These are phyloP conservation scores for Rhododendron ovatum DNA, from an alignment of 148 eudicot species.

Conservation along the genomic window DNA sequence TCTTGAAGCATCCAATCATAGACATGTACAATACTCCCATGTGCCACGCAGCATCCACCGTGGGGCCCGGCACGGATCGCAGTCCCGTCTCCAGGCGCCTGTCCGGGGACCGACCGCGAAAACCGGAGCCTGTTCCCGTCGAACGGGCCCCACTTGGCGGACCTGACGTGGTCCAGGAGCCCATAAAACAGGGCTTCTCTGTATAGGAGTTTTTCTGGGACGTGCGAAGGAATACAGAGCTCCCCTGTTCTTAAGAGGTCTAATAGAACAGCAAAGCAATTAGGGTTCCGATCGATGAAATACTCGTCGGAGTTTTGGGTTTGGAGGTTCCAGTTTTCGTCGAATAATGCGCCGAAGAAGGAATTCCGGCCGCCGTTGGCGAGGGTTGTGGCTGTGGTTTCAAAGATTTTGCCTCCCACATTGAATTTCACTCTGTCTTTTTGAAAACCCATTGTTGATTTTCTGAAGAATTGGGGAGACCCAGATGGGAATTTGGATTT, in stretches of 20 bases:
- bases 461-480: not conserved
- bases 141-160: conserved; percentile 72
- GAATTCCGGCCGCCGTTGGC: conserved; percentile 80
- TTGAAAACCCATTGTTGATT: conserved; percentile 38
- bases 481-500: conserved; percentile 9
- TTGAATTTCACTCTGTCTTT: conserved; percentile 62
- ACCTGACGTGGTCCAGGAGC: conserved; percentile 56
- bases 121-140: conserved; percentile 62
- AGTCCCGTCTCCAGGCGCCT: conserved; percentile 77
- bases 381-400: conserved; percentile 75
- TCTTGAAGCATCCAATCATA: conserved; percentile 82
- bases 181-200: conserved; percentile 84
- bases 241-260: conserved; percentile 81
- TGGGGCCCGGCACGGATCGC: conserved; percentile 80
- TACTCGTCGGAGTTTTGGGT: conserved; percentile 18
- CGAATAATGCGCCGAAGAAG: conserved; percentile 73
- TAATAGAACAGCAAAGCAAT: conserved; percentile 64
- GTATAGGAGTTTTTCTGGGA: conserved; percentile 59
- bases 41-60: conserved; percentile 88
- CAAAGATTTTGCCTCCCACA: conserved; percentile 77
- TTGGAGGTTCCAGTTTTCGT: conserved; percentile 61
- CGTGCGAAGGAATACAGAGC: conserved; percentile 45
- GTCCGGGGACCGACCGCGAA: conserved; percentile 44
- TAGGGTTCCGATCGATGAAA: conserved; percentile 81
- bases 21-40: conserved; percentile 81